These are phyloP conservation scores for Fragaria vesca DNA, from an alignment of 306 rosid species.

Conservation along the genomic window DNA sequence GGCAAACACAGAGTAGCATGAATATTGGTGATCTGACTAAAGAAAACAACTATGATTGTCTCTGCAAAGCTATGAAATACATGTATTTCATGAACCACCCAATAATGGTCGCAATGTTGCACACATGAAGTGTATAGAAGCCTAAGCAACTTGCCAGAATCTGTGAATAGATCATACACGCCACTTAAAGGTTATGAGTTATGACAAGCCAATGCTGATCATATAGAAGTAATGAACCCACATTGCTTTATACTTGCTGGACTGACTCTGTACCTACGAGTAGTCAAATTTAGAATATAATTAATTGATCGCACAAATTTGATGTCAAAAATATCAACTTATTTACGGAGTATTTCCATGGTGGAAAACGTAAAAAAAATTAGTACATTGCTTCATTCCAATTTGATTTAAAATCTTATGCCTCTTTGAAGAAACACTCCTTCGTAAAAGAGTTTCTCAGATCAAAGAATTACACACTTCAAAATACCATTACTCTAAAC, in stretches of 20 bases:
- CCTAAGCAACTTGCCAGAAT: background rate
- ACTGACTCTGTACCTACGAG: background rate
- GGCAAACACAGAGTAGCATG: background rate
- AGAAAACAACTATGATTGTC: constrained; percentile 3
- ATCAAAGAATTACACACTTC: background rate
- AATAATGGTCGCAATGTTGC: background rate
- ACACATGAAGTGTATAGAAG: background rate
- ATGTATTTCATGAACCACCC: background rate
- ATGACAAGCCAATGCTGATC: background rate
- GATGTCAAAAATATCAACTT: background rate
- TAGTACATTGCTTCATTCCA: background rate
- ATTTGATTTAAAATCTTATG: background rate
- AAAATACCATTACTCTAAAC: background rate
- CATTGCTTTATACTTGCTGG: background rate
- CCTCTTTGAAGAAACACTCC: background rate
- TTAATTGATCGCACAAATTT: background rate
- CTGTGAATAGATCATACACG: background rate
- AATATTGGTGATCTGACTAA: background rate
- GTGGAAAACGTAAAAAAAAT: background rate
- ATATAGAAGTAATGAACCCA: background rate
- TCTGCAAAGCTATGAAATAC: background rate
- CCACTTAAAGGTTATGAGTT: background rate
- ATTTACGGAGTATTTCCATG: background rate
- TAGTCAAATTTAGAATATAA: background rate
- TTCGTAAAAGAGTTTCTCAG: background rate